Conservation (phyloP, 2,329 filamentous ascomycete species). For the Fusarium sp. region DNA sequence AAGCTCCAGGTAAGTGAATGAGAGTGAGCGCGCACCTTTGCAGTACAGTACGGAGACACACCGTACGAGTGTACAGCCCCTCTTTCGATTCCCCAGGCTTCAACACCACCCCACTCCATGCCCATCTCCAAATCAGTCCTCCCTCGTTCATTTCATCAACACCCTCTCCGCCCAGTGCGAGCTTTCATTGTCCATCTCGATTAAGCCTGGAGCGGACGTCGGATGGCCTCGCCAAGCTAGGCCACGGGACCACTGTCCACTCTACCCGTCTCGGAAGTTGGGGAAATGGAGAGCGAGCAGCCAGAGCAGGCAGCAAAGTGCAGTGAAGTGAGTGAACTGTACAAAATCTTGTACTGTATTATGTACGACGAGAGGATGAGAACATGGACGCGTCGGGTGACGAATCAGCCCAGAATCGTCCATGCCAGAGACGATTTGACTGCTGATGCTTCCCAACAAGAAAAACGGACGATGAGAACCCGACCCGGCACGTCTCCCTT, state of each 20-base stretch:
- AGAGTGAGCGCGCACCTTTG: neutral
- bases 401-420: conserved; percentile 43
- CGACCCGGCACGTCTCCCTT: neutral
- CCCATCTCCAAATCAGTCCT: neutral
- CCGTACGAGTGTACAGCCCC: conserved; percentile 15
- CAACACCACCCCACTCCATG: neutral
- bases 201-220: conserved; percentile 24
- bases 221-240: conserved; percentile 21
- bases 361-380: conserved; percentile 37
- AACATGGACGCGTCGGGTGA: conserved; percentile 40
- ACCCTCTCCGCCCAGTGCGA: conserved; percentile 41
- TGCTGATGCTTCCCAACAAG: conserved; percentile 27
- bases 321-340: conserved; percentile 3
- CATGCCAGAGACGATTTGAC: conserved; percentile 17
- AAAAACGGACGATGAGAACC: conserved; percentile 30
- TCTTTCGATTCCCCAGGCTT: conserved; percentile 25
- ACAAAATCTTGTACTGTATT: conserved; percentile 30
- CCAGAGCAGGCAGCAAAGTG: neutral
- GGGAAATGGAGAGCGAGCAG: conserved; percentile 31
- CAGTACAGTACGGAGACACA: neutral
- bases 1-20: neutral
- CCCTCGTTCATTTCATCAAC: conserved; percentile 15
- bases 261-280: conserved; percentile 38
- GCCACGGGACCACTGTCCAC: conserved; percentile 37
- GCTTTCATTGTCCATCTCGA: conserved; percentile 31